Evolutionary conservation across 441 rosid genomes (phyloP).

Genomic region (Bocquillonia castaneifolia): DNA sequence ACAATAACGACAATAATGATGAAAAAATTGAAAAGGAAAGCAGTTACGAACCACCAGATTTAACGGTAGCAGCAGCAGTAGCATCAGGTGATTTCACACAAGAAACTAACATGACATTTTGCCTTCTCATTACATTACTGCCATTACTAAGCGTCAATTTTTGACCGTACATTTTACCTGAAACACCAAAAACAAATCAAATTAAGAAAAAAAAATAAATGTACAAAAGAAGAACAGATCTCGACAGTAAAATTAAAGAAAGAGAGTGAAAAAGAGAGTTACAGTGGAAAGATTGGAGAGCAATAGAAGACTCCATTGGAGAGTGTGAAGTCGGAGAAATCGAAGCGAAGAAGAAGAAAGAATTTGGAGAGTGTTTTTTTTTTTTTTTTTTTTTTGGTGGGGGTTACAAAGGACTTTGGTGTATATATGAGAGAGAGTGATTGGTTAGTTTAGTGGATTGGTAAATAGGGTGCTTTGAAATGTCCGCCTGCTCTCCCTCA

Average conservation of each 20-base stretch:
- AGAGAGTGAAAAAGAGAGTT: slow-evolving; percentile 1
- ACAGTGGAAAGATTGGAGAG: slow-evolving; percentile 63
- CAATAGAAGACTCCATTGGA: slow-evolving; percentile 63
- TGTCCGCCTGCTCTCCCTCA: slow-evolving; percentile 37
- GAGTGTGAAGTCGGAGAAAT: background rate
- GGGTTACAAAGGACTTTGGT: background rate
- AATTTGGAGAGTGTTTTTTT: background rate
- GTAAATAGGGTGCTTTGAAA: slow-evolving; percentile 20
- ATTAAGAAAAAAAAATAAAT: background rate
- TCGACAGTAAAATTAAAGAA: background rate
- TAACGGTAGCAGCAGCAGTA: slow-evolving; percentile 27
- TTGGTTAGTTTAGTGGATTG: slow-evolving; percentile 18
- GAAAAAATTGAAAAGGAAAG: too few species aligned
- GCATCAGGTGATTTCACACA: slow-evolving; percentile 51
- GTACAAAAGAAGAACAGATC: slow-evolving; percentile 13
- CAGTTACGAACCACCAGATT: slow-evolving; percentile 52
- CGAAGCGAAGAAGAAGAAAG: background rate
- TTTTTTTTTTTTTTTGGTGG: too few species aligned
- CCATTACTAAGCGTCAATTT: slow-evolving; percentile 32
- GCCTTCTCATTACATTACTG: too few species aligned
- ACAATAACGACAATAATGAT: too few species aligned
- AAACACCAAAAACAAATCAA: background rate
- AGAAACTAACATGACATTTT: slow-evolving; percentile 27
- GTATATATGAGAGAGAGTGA: background rate
- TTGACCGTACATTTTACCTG: slow-evolving; percentile 32